Base-by-base conservation (phyloP, 2,329 filamentous ascomycete genomes). In the Stemphylium beticola region DNA sequence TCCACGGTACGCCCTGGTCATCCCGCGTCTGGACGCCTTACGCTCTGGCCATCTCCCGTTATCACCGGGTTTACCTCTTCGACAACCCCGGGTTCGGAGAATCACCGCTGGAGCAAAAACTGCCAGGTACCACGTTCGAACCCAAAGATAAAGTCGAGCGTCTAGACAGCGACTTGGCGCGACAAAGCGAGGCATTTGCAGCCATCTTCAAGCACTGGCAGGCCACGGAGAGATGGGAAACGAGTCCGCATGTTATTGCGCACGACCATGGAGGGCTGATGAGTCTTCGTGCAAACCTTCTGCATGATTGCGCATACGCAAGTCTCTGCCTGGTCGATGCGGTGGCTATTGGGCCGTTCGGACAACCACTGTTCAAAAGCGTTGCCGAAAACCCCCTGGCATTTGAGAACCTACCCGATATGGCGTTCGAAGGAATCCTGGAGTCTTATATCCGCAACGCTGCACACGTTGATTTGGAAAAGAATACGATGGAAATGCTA, bases 1-100 rank as follows among this genome's bases (percentile, higher is more conserved):
- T 66, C 29, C 63, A 66, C 32, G 63, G 63, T n/a, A 66, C 63
- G 2, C 61, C 63, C n/a, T 66, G 63, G 63, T 58, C 59, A n/a
- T 64, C 59, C 11, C 62, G 49, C 14, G 58, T 63, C 39, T 66
- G 62, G 61, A 14, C 17, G 4, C 56, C 61, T n/a, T 57, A 57
- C 37, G 61, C 64, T 4, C 47, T 54, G 11, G 49, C 60, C 24
- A 41, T 66, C 20, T 61, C 61, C 4, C 47, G 48, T 11, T 24
- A 54, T 18, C 63, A 53, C 37, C 61, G 58, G 49, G 57, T 64
- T 12, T 62, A 64, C 37, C 50, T 66, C 20, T 64, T 55, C 49
- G 64, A 66, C 46, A 66, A 62, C 48, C 53, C 64, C 11, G 62
- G 64, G 4, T 66, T 66, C 20, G 62, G 62, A n/a, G 43, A 54